These are phyloP conservation scores for Zygosaccharomyces pseudorouxii DNA, from an alignment of 805 yeast species.

Conservation along the genomic window DNA sequence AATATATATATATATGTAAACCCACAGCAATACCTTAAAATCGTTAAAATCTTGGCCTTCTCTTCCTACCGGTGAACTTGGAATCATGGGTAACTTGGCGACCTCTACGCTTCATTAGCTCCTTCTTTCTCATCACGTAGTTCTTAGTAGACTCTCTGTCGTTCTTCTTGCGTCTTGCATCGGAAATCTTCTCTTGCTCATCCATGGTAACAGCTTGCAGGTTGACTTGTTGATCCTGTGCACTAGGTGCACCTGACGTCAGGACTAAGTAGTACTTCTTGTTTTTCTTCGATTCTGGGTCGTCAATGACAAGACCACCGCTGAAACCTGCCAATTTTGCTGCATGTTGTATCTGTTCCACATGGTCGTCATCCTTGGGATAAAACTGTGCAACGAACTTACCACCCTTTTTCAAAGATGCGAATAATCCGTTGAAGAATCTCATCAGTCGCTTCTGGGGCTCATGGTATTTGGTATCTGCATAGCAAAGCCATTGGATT, in stretches of 20 bases:
- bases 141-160: slow-evolving; percentile 71
- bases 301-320: slow-evolving; percentile 92
- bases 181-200: slow-evolving; percentile 40
- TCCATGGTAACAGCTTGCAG: slow-evolving; percentile 80
- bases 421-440: slow-evolving; percentile 85
- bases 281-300: slow-evolving; percentile 87
- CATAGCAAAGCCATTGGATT: slow-evolving; percentile 97
- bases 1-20: not conserved
- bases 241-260: slow-evolving; percentile 63
- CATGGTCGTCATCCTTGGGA: slow-evolving; percentile 85
- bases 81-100: slow-evolving; percentile 84
- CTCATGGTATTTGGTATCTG: slow-evolving; percentile 75
- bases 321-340: slow-evolving; percentile 95
- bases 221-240: slow-evolving; percentile 67
- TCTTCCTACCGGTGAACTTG: slow-evolving; percentile 83
- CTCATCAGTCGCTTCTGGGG: slow-evolving; percentile 76
- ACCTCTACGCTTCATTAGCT: slow-evolving; percentile 86
- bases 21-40: not conserved
- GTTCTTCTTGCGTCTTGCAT: slow-evolving; percentile 33
- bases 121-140: slow-evolving; percentile 86
- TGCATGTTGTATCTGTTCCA: slow-evolving; percentile 67
- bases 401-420: slow-evolving; percentile 86
- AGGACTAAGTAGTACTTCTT: slow-evolving; percentile 87
- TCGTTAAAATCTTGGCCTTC: slow-evolving; percentile 56
- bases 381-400: slow-evolving; percentile 97